phyloP scores from a whole-genome alignment of 805 yeast genomes.

The Candida dendrica region DNA sequence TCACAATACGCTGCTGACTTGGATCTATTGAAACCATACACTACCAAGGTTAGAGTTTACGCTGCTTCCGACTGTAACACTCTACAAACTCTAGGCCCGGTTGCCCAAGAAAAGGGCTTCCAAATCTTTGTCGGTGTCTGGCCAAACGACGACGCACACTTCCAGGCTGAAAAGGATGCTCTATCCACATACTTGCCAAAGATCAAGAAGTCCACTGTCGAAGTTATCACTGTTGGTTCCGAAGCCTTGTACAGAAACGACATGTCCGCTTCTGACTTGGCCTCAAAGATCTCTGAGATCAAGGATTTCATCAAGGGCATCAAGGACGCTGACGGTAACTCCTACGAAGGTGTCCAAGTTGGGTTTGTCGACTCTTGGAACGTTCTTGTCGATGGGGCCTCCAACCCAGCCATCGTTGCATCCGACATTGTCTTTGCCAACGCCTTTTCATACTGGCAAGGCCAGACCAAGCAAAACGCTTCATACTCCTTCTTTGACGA shows the following conservation, averaged over 20 bases:
- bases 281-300: conserved; percentile 55
- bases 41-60: conserved; percentile 71
- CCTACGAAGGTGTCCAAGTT: conserved; percentile 65
- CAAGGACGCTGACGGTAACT: conserved; percentile 73
- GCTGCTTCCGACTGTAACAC: conserved; percentile 95
- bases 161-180: conserved; percentile 66
- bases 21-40: conserved; percentile 45
- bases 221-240: conserved; percentile 84
- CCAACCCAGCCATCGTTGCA: conserved; percentile 64
- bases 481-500: conserved; percentile 92
- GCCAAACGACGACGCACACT: conserved; percentile 87
- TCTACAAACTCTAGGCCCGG: conserved; percentile 77
- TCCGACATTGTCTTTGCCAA: conserved; percentile 86
- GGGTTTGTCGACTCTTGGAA: conserved; percentile 98
- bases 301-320: conserved; percentile 53
- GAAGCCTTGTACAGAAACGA: conserved; percentile 93
- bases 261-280: conserved; percentile 67
- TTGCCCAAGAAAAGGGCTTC: conserved; percentile 73
- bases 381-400: conserved; percentile 72
- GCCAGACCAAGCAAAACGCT: conserved; percentile 77
- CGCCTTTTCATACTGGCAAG: conserved; percentile 99
- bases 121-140: conserved; percentile 79
- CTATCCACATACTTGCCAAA: conserved; percentile 63
- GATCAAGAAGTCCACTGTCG: conserved; percentile 60
- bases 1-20: conserved; percentile 68